Conservation (phyloP, 2,329 filamentous ascomycete genomes). For the Alternaria metachromatica region DNA sequence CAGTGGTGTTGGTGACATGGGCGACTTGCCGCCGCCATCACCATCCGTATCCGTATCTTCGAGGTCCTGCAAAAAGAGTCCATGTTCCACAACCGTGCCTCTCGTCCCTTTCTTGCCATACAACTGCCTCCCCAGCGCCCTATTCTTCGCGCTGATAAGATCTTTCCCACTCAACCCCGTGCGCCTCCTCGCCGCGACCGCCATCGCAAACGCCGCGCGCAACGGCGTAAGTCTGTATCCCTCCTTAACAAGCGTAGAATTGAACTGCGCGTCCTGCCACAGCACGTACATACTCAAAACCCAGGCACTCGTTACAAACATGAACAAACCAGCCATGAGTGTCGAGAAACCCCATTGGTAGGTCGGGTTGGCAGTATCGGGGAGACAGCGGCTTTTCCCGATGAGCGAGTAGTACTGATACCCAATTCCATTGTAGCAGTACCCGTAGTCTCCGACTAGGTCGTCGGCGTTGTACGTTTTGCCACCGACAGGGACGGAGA, state of each 20-base stretch:
- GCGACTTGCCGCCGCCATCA: not conserved
- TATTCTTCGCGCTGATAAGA: constrained; percentile 24
- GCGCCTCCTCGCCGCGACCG: constrained; percentile 28
- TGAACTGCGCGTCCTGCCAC: constrained; percentile 44
- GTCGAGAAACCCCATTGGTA: constrained; percentile 51
- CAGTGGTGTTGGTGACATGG: not conserved
- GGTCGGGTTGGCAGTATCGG: constrained; percentile 30
- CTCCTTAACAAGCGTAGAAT: constrained; percentile 28
- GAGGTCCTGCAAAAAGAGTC: constrained; percentile 12
- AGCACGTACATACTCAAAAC: constrained; percentile 42
- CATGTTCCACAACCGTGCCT: constrained; percentile 22
- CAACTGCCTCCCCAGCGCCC: constrained; percentile 27
- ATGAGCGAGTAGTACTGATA: constrained; percentile 17
- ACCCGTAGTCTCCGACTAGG: constrained; percentile 12
- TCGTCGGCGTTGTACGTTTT: constrained; percentile 19
- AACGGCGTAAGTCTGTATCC: constrained; percentile 44
- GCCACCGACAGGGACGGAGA: constrained; percentile 16
- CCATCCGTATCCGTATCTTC: constrained; percentile 5
- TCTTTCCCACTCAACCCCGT: constrained; percentile 27
- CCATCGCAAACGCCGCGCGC: constrained; percentile 39
- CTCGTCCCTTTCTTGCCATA: constrained; percentile 17
- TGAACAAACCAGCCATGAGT: constrained; percentile 39
- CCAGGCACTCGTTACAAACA: constrained; percentile 44
- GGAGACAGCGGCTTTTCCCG: constrained; percentile 30
- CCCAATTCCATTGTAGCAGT: constrained; percentile 27